These are phyloP conservation scores for Coemansia sp. DNA, from an alignment of 192 early-diverging fungal genomes.

Conservation along the genomic window DNA sequence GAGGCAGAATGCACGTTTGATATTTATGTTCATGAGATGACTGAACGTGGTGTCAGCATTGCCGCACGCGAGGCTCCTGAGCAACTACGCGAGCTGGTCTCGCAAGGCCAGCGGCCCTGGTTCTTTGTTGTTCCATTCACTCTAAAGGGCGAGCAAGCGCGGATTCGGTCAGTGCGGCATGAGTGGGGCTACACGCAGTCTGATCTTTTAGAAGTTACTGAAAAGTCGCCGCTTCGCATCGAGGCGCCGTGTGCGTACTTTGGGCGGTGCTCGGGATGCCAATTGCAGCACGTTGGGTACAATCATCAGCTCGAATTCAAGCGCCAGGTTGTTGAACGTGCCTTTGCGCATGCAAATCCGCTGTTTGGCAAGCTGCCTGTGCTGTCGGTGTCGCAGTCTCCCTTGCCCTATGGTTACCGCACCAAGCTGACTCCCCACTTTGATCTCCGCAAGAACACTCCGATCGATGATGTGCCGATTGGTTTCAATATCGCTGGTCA, in stretches of 20 bases:
- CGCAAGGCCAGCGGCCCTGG: constrained; percentile 38
- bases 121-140: constrained; percentile 39
- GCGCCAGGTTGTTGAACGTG: constrained; percentile 56
- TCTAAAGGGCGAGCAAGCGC: constrained; percentile 35
- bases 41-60: constrained; percentile 40
- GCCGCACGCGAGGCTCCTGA: constrained; percentile 37
- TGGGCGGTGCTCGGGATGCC: constrained; percentile 62
- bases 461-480: constrained; percentile 48
- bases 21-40: constrained; percentile 41
- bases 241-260: constrained; percentile 63
- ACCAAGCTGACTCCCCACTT: constrained; percentile 71
- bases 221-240: constrained; percentile 32
- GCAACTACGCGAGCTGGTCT: constrained; percentile 25
- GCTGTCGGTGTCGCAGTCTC: constrained; percentile 52
- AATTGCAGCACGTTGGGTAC: constrained; percentile 63
- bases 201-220: constrained; percentile 30
- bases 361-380: constrained; percentile 49
- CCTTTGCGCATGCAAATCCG: constrained; percentile 51
- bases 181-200: constrained; percentile 53
- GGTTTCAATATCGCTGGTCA: constrained; percentile 62
- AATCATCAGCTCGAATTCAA: constrained; percentile 62
- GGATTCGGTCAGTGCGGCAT: constrained; percentile 40
- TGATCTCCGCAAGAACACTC: constrained; percentile 54
- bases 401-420: constrained; percentile 60
- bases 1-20: constrained; percentile 35